Conservation (phyloP, 1,139 yeast species). For the Magnusiomyces tetraspermus region DNA sequence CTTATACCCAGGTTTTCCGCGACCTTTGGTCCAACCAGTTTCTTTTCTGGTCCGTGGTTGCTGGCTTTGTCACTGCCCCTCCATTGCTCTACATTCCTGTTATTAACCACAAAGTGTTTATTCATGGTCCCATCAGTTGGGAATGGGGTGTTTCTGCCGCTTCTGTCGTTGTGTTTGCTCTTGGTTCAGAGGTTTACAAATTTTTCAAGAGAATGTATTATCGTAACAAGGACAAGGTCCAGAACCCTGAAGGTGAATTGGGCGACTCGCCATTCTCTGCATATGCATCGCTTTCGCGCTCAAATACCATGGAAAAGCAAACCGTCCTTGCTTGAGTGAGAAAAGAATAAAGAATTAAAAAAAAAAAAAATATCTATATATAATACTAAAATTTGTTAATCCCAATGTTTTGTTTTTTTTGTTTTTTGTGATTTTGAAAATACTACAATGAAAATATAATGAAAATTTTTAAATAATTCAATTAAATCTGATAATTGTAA, state of each 20-base stretch:
- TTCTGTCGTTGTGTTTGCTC: slow-evolving; percentile 49
- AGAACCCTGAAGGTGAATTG: slow-evolving; percentile 55
- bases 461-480: background rate
- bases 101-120: slow-evolving; percentile 66
- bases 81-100: slow-evolving; percentile 86
- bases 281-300: slow-evolving; percentile 50
- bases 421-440: background rate
- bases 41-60: slow-evolving; percentile 72
- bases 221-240: slow-evolving; percentile 34
- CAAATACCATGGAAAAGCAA: slow-evolving; percentile 30
- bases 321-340: background rate
- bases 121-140: slow-evolving; percentile 63
- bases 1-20: slow-evolving; percentile 48
- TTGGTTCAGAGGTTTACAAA: slow-evolving; percentile 60
- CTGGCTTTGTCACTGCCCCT: slow-evolving; percentile 64
- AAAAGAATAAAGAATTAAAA: too few species aligned
- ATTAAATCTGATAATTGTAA: background rate
- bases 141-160: slow-evolving; percentile 81
- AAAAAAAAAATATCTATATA: background rate
- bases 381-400: too few species aligned
- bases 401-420: background rate
- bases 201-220: slow-evolving; percentile 51
- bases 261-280: slow-evolving; percentile 54
- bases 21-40: slow-evolving; percentile 73
- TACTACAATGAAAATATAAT: background rate